Conservation (phyloP, 2,329 filamentous ascomycete species). For the Plenodomus lindquistii region DNA sequence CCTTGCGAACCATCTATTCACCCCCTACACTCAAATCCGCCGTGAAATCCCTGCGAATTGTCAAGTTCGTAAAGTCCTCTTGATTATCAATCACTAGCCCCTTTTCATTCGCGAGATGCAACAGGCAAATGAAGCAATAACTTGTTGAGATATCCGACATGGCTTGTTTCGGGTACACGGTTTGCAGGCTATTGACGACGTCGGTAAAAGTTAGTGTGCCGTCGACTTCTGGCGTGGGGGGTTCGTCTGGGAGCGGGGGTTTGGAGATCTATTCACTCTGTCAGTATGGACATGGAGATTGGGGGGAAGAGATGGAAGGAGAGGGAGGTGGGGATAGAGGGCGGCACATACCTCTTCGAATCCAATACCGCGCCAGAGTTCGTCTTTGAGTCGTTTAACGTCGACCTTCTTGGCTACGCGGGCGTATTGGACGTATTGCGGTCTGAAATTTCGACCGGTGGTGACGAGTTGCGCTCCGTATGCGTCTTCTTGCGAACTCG, state of each 20-base stretch:
- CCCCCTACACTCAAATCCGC: conserved; percentile 45
- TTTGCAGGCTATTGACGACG: conserved; percentile 86
- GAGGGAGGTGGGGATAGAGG: background rate
- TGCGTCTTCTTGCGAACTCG: conserved; percentile 57
- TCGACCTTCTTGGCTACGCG: conserved; percentile 70
- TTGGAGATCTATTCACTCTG: conserved; percentile 17
- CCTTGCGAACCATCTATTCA: too few relatives aligned
- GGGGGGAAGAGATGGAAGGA: too few relatives aligned
- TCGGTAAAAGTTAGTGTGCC: conserved; percentile 78
- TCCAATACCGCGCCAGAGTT: conserved; percentile 67
- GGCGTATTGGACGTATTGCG: conserved; percentile 69
- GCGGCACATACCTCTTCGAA: conserved; percentile 45
- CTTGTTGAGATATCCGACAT: conserved; percentile 95
- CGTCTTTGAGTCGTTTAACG: conserved; percentile 65
- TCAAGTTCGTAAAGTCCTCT: conserved; percentile 54
- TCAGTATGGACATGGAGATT: too few relatives aligned
- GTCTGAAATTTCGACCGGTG: conserved; percentile 62
- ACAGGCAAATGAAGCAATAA: conserved; percentile 87
- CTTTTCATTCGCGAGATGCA: conserved; percentile 93
- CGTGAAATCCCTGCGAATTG: conserved; percentile 52
- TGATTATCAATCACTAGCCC: conserved; percentile 75
- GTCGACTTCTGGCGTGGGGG: conserved; percentile 50
- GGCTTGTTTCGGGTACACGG: conserved; percentile 80
- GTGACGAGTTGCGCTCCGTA: conserved; percentile 67
- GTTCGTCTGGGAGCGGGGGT: conserved; percentile 24